phyloP scores from a whole-genome alignment of 2,329 filamentous ascomycete species.

The Fusarium protoensiforme region DNA sequence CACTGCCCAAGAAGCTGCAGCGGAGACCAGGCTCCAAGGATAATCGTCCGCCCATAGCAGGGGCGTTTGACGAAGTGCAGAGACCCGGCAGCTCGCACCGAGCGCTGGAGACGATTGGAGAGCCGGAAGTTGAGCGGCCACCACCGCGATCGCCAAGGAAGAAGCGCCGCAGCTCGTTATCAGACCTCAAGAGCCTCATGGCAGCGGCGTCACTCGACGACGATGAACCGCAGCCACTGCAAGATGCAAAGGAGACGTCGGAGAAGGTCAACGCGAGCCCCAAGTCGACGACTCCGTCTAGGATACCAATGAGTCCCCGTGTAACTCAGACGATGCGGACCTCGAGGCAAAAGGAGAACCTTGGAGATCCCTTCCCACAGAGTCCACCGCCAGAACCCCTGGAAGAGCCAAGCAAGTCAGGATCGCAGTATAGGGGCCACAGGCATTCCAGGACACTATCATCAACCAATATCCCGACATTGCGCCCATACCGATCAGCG shows the following conservation, averaged over 20 bases:
- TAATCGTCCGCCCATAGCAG: conserved; percentile 68
- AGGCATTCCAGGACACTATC: conserved; percentile 63
- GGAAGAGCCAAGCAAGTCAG: conserved; percentile 26
- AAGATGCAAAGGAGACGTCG: conserved; percentile 64
- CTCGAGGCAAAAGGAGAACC: conserved; percentile 60
- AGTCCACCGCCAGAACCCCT: conserved; percentile 23
- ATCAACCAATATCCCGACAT: conserved; percentile 64
- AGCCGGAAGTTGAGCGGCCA: conserved; percentile 60
- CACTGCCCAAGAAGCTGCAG: conserved; percentile 52
- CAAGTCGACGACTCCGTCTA: conserved; percentile 57
- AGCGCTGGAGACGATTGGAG: conserved; percentile 69
- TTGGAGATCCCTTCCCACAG: conserved; percentile 38
- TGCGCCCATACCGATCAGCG: conserved; percentile 54
- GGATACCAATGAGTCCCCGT: conserved; percentile 63
- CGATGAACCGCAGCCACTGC: conserved; percentile 58
- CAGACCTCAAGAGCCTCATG: conserved; percentile 81
- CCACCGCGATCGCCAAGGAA: conserved; percentile 65
- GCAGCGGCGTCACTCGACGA: conserved; percentile 65
- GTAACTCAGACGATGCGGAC: conserved; percentile 52
- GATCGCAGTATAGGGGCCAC: conserved; percentile 43
- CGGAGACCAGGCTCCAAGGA: conserved; percentile 66
- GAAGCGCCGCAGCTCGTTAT: conserved; percentile 91
- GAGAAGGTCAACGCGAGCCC: conserved; percentile 66
- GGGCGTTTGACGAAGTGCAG: conserved; percentile 69
- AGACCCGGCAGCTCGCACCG: conserved; percentile 69